These are phyloP conservation scores for Zangia roseola DNA, from an alignment of 768 basidiomycete genomes.

Conservation along the genomic window DNA sequence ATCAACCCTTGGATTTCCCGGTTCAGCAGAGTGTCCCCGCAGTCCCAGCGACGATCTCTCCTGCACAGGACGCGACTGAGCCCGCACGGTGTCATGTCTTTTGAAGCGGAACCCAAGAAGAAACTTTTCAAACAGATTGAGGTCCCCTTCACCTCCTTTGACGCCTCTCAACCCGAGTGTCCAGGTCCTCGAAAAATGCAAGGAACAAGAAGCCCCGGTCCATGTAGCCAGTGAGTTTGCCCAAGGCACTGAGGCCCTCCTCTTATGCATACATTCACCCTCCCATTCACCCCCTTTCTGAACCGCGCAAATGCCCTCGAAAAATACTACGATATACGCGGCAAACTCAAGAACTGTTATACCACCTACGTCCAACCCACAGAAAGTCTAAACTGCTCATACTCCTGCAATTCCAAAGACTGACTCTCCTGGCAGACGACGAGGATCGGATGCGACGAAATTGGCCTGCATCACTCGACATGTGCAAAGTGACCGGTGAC, in stretches of 20 bases:
- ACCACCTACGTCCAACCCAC: conserved; percentile 65
- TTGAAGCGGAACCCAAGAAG: conserved; percentile 77
- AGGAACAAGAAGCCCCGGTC: conserved; percentile 88
- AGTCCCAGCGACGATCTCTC: conserved; percentile 67
- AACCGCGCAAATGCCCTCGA: conserved; percentile 98
- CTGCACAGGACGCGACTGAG: conserved; percentile 82
- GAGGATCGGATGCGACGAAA: conserved; percentile 95
- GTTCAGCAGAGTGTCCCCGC: conserved; percentile 78
- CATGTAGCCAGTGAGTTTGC: conserved; percentile 92
- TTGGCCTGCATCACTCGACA: conserved; percentile 90
- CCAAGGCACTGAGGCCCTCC: conserved; percentile 88
- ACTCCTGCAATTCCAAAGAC: conserved; percentile 81
- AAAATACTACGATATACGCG: conserved; percentile 95
- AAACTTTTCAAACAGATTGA: conserved; percentile 87
- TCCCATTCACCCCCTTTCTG: conserved; percentile 35
- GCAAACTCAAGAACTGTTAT: conserved; percentile 89
- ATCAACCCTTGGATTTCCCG: conserved; percentile 85
- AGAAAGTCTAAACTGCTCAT: conserved; percentile 78
- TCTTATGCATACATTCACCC: conserved; percentile 1
- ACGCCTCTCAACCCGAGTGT: conserved; percentile 63
- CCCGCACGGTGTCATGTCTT: conserved; percentile 80
- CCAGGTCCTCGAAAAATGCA: conserved; percentile 63
- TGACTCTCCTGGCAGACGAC: conserved; percentile 97
- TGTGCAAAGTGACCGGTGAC: conserved; percentile 83
- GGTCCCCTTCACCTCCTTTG: conserved; percentile 66